Evolutionary conservation across 2,329 filamentous ascomycete genomes (phyloP), one percentile per base, ranked within the genome.

Genomic region (Teratosphaeria pseudoeucalypti): DNA sequence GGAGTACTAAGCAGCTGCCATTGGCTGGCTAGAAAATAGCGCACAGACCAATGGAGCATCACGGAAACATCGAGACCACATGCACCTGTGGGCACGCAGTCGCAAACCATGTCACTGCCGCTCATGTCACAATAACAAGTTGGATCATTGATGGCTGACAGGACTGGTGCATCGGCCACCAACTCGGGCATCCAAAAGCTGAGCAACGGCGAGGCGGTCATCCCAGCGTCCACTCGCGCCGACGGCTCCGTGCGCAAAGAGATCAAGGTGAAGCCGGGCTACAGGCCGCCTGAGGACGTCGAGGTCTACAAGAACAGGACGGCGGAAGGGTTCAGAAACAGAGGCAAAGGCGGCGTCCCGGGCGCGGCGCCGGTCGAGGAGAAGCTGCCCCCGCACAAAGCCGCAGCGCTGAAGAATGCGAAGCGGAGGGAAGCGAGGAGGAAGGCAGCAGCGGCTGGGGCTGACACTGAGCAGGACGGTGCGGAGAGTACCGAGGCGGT

Each of bases 241-340:
- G 94, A 99, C 72, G 94, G 94, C 60, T 90, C 88, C 56, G 89
- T 89, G n/a, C 85, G 94, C 59, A 95, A 89, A 71, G 92, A 96
- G 70, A 97, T 97, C 72, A 90, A 90, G 70, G 90, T 99, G 62
- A 85, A 90, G 34, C 92, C 94, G 0, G 95, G 94, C 58, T 99
- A 96, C 76, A 86, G 86, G 37, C 95, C 94, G 1, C 90, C 92
- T 0, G 94, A 99, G 76, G 94, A 99, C 75, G 87, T 97, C 64
- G 91, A 96, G 71, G 81, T 96, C 54, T 99, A 99, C 82, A 95
- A 91, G 78, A 96, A 95, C 75, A 86, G 89, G 60, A 91, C 87
- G 1, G 92, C 92, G 56, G 88, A 94, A 72, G 85, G 84, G 56
- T 96, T 89, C 77, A 90, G 90, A 71, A 90, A 84, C 66, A 85